phyloP scores from a whole-genome alignment of 306 rosid species.

The Ziziphus jujuba region DNA sequence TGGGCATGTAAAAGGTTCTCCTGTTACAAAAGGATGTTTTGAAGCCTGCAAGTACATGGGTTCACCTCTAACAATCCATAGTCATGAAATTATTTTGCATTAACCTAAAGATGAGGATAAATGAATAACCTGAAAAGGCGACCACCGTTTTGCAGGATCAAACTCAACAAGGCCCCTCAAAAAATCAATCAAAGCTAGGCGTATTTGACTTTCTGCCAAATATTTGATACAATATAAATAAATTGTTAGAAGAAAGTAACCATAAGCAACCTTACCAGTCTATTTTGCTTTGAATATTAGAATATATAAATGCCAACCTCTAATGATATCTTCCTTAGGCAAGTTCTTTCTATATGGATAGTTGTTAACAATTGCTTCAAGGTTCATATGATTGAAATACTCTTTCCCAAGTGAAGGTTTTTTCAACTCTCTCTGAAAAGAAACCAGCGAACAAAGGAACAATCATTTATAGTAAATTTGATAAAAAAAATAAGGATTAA shows the following conservation, averaged over 20 bases:
- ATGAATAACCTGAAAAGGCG: conserved; percentile 83
- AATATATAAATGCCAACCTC: conserved; percentile 58
- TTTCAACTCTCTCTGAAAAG: conserved; percentile 83
- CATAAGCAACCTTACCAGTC: conserved; percentile 1
- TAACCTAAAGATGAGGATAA: conserved; percentile 6
- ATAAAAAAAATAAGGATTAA: background rate
- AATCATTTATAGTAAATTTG: conserved; percentile 11
- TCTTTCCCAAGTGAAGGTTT: conserved; percentile 92
- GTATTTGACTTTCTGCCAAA: conserved; percentile 75
- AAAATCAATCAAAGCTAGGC: conserved; percentile 92
- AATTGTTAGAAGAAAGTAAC: conserved; percentile 25
- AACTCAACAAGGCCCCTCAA: conserved; percentile 93
- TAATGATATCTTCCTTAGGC: conserved; percentile 71
- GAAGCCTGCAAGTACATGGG: conserved; percentile 73
- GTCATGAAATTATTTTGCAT: conserved; percentile 22
- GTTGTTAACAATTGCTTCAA: conserved; percentile 80
- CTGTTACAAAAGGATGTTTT: conserved; percentile 96
- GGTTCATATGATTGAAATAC: conserved; percentile 85
- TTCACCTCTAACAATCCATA: conserved; percentile 33
- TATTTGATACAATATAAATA: conserved; percentile 35
- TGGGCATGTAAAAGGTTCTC: conserved; percentile 92
- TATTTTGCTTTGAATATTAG: background rate
- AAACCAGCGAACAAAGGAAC: conserved; percentile 35
- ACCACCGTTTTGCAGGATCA: conserved; percentile 98
- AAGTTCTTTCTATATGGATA: conserved; percentile 94